Conservation (phyloP, 371 early-diverging fungal genomes). For the Zancudomyces culisetae region DNA sequence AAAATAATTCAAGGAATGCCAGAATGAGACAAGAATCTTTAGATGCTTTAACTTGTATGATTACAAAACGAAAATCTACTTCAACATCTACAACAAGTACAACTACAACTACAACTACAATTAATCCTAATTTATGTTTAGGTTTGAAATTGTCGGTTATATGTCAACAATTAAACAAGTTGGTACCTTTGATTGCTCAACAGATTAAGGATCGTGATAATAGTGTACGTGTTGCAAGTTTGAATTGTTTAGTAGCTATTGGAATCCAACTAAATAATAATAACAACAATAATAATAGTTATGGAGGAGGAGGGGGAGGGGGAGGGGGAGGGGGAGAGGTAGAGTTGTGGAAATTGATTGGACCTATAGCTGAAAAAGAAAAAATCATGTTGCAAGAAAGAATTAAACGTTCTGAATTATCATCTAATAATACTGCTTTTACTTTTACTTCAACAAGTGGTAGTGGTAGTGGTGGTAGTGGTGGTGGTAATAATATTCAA, state of each 20-base stretch:
- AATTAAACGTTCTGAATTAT: conserved; percentile 33
- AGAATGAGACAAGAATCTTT: conserved; percentile 64
- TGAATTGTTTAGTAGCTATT: conserved; percentile 48
- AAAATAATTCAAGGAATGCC: conserved; percentile 44
- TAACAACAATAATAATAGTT: too few relatives aligned
- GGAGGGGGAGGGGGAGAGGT: conserved; percentile 52
- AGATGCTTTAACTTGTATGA: conserved; percentile 51
- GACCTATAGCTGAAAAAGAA: conserved; percentile 58
- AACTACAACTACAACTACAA: too few relatives aligned
- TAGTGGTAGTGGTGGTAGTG: conserved; percentile 2
- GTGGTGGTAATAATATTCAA: conserved; percentile 12
- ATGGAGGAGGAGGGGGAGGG: too few relatives aligned
- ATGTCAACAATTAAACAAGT: conserved; percentile 32
- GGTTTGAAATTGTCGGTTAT: conserved; percentile 43
- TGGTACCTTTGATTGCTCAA: conserved; percentile 46
- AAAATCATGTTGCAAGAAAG: conserved; percentile 55
- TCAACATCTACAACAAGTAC: too few relatives aligned
- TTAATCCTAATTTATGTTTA: too few relatives aligned
- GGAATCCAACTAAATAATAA: conserved; percentile 29
- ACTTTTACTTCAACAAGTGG: neutral
- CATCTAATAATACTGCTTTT: conserved; percentile 1
- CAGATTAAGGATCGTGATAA: conserved; percentile 69
- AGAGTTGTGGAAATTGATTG: conserved; percentile 45
- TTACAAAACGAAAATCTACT: conserved; percentile 41
- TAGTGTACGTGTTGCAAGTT: conserved; percentile 52